Evolutionary conservation across 1,139 yeast species (phyloP), one percentile per base, ranked within the genome.

Genomic region (Schwanniomyces etchellsii): DNA sequence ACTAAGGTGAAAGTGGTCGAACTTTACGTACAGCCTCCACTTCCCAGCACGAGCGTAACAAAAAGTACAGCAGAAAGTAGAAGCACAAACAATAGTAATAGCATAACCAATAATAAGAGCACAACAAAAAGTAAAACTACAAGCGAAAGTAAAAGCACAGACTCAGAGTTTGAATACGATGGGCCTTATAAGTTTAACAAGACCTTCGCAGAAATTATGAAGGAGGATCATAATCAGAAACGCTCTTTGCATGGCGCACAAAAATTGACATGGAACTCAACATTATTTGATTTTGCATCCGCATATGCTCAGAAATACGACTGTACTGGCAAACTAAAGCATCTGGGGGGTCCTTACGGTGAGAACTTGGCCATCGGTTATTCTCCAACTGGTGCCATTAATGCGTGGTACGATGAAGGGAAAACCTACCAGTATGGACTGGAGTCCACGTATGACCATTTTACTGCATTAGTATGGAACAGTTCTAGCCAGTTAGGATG

Each of bases 401-500:
- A 52, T 22, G 68, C 64, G 2, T 63, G 69, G 69, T 63, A 63
- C 39, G 37, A 47, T 5, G 70, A 63, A 42, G 61, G 63, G 4
- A 26, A 35, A 3, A 28, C 37, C 6, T 63, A 59, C 42, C 33
- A 36, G 28, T 63, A 52, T 37, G 50, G 48, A 2, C 38, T 54
- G 13, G 56, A 55, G 22, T 28, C 35, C 18, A 36, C 45, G 10
- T 60, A 53, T 35, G 55, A 62, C 37, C 72, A 65, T 47, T 64
- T 64, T 47, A 64, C 72, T 6, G 66, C 62, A 28, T 37, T 64
- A 37, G 44, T 65, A 17, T 65, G 72, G 71, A 59, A 59, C 37
- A 35, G 43, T 21, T 51, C 69, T 24, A 43, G 48, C 28, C 44
- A 51, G 29, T 28, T 65, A 14, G 71, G 69, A 2, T 65, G 72